Evolutionary conservation across 805 yeast species (phyloP).

Genomic region (Ogataea allantospora): DNA sequence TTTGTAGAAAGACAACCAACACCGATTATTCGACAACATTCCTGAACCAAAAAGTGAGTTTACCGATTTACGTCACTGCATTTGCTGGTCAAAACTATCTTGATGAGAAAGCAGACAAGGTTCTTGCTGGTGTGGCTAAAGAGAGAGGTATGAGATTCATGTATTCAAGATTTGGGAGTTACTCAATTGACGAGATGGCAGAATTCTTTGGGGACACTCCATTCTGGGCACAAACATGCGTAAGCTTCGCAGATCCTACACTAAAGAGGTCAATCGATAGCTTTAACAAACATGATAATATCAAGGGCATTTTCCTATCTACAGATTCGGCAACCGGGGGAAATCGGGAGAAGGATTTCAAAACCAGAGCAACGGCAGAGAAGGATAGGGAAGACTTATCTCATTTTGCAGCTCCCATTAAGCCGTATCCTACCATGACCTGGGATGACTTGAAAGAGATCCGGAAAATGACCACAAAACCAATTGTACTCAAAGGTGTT

Average conservation of each 20-base stretch:
- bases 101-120: slow-evolving; percentile 78
- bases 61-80: slow-evolving; percentile 46
- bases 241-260: slow-evolving; percentile 1
- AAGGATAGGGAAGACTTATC: too few relatives aligned
- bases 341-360: slow-evolving; percentile 79
- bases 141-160: slow-evolving; percentile 30
- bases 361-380: slow-evolving; percentile 51
- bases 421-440: slow-evolving; percentile 54
- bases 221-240: slow-evolving; percentile 6
- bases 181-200: slow-evolving; percentile 1
- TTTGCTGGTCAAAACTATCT: slow-evolving; percentile 67
- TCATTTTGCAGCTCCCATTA: too few relatives aligned
- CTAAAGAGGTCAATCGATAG: background rate
- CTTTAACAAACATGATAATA: slow-evolving; percentile 37
- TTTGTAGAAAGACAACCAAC: slow-evolving; percentile 36
- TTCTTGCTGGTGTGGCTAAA: slow-evolving; percentile 52
- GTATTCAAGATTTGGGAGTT: slow-evolving; percentile 5
- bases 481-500: slow-evolving; percentile 55
- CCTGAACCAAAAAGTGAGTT: slow-evolving; percentile 36
- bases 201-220: slow-evolving; percentile 4
- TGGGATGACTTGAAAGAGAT: slow-evolving; percentile 63
- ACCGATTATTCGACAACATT: slow-evolving; percentile 40
- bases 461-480: slow-evolving; percentile 40
- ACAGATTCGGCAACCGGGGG: slow-evolving; percentile 86
- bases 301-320: slow-evolving; percentile 73